Percentiles rank a stretch among this genome's conserved stretches.
These are phyloP conservation scores for Elongisporangium undulatum DNA, from an alignment of 352 stramenopile genomes.

Conservation along the genomic window DNA sequence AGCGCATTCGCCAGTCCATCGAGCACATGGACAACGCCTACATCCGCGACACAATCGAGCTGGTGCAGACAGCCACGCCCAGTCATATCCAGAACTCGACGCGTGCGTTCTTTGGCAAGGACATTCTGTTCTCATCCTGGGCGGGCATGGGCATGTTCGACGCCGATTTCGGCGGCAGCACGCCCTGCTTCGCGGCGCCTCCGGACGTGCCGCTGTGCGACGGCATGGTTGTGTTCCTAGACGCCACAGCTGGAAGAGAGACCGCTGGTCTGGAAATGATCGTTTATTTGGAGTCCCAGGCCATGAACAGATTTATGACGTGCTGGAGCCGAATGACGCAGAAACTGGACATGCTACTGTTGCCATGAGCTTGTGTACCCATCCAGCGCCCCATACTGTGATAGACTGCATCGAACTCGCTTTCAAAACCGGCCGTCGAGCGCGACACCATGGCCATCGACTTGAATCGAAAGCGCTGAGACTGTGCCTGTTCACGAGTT, in stretches of 20 bases:
- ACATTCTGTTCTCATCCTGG: constrained; percentile 14
- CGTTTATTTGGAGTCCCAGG: constrained; percentile 12
- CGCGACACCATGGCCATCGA: too few relatives aligned
- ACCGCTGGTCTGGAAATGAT: constrained; percentile 6
- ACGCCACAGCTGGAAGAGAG: background rate
- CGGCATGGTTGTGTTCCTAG: constrained; percentile 9
- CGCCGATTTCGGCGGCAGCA: constrained; percentile 4
- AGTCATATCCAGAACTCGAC: constrained; percentile 3
- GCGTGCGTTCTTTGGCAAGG: constrained; percentile 12
- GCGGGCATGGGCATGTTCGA: constrained; percentile 3
- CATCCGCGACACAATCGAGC: constrained; percentile 11
- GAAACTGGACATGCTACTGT: too few relatives aligned
- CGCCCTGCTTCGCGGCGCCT: constrained; percentile 2
- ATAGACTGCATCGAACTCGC: too few relatives aligned
- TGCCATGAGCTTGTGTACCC: too few relatives aligned
- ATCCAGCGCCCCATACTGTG: too few relatives aligned
- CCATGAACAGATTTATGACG: constrained; percentile 6
- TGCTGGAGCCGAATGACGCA: constrained; percentile 2
- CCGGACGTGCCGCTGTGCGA: constrained; percentile 3
- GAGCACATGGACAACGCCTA: constrained; percentile 1
- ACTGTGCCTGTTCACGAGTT: too few relatives aligned
- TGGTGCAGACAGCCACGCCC: background rate
- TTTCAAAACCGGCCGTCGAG: too few relatives aligned
- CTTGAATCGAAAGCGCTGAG: too few relatives aligned
- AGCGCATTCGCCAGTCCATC: constrained; percentile 9